Base-by-base conservation (phyloP, 495 filamentous ascomycete species). In the Melanomma pulvis-pyrius region DNA sequence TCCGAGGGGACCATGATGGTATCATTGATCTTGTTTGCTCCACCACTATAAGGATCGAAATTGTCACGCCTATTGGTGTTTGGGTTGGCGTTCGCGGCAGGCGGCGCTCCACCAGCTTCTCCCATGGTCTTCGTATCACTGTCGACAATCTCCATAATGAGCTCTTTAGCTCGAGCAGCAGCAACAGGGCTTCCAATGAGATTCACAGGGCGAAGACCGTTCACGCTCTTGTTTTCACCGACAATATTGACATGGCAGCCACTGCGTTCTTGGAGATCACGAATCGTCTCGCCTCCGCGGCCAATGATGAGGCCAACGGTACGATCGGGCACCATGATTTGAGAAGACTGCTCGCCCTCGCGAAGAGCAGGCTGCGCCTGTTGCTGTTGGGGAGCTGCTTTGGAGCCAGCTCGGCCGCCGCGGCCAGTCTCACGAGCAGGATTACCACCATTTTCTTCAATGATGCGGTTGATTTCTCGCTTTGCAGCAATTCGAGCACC, bases 211-310 rank as follows among this genome's bases (percentile, higher is more conserved):
- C 91, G 86, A 41, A 93, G 81, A 24, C 91, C 91, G 69, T 92
- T 91, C 29, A 92, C 82, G 73, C 88, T 92, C 79, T 93, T 92
- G 57, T 89, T 87, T 75, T 94, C 90, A 49, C 88, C 88, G 2
- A 93, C 88, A 65, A 94, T 93, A 75, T 94, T 94, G 62, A 94
- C 90, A 76, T 94, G 91, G 68, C 91, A 94, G 1, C 86, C 88
- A 68, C 88, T 92, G 59, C 90, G 84, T 72, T 94, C 91, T 74
- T 94, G 91, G 15, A 93, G 85, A 75, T 97, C 93, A 34, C 93
- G 87, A 66, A 93, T 93, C 5, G 91, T 93, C 76, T 93, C 90
- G 28, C 90, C 90, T 22, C 90, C 90, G 49, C 91, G 86, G 24
- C 90, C 90, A 66, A 93, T 93, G 64, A 93, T 93, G 30, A 93